Base-by-base conservation (phyloP, 2,329 filamentous ascomycete species). In the Sporothrix variecibatus region DNA sequence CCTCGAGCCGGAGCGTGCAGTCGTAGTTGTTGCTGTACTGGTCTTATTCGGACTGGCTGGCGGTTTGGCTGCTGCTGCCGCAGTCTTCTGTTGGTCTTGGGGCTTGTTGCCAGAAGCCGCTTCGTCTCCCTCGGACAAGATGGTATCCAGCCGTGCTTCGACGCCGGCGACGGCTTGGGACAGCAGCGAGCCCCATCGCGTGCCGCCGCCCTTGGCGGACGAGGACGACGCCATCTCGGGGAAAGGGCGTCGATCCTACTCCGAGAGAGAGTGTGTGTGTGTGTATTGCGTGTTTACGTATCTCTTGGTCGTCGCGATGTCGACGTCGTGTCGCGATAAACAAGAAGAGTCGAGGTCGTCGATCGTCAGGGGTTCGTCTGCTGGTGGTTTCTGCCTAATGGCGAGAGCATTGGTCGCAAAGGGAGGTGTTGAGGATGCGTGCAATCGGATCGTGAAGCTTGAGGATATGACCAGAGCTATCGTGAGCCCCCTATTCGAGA, bases 151-250 rank as follows among this genome's bases (percentile, higher is more conserved):
- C 60, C 93, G 91, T 75, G 95, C 97, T 84, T 99, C 96, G 74
- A 99, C 93, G 75, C 95, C 95, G 72, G 95, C 94, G 75, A 98
- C 94, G 76, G 95, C 95, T 82, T 95, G 94, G 77, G 94, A 93
- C 75, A 98, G 87, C 81, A 97, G 92, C 43, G 90, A 90, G 64
- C 92, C 92, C 93, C 93, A 94, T 89, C 88, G 67, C 34, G 64
- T 88, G 70, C 88, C 88, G 75, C 87, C 85, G 75, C 87, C 85
- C 77, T 89, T 88, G 76, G 82, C 83, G 46, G 86, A 83, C 76
- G 84, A 82, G 76, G 86, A 72, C 56, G 72, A 72, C 46, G 72
- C 51, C 46, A 71, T 73, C 43, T 49, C 51, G n/a, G 51, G 51
- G 8, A 34, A 34, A 34, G 34, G 34, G 34, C 34, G 34, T 8